These are phyloP conservation scores for Phytophthora quininea DNA, from an alignment of 352 stramenopile genomes.

Conservation along the genomic window DNA sequence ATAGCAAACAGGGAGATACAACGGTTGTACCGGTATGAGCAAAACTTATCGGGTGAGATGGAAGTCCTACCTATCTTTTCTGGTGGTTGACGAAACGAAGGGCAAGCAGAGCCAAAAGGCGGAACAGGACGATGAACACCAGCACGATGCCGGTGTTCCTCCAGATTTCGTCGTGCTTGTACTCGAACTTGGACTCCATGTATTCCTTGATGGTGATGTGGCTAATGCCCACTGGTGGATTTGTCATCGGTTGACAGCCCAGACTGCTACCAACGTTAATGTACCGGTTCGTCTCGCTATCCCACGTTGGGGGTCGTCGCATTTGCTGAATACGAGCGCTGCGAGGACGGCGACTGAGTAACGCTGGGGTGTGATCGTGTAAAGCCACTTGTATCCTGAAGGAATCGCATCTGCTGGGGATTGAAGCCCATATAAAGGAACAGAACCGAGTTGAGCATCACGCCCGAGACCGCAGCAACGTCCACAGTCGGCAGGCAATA, in stretches of 20 bases:
- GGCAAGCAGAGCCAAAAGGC: slow-evolving; percentile 47
- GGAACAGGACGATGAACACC: slow-evolving; percentile 55
- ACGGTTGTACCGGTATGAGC: neutral
- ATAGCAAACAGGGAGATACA: neutral
- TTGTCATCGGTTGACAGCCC: slow-evolving; percentile 45
- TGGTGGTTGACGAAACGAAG: slow-evolving; percentile 71
- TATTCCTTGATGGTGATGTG: slow-evolving; percentile 64
- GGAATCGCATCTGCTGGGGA: slow-evolving; percentile 53
- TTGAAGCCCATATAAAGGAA: slow-evolving; percentile 65
- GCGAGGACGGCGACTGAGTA: slow-evolving; percentile 49
- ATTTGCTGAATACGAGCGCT: slow-evolving; percentile 49
- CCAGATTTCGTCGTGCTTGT: slow-evolving; percentile 65
- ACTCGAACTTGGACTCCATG: slow-evolving; percentile 50
- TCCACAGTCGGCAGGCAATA: slow-evolving; percentile 53
- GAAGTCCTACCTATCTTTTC: slow-evolving; percentile 31
- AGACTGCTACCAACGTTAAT: slow-evolving; percentile 35
- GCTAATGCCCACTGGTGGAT: slow-evolving; percentile 34
- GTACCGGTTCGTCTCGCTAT: slow-evolving; percentile 32
- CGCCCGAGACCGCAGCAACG: slow-evolving; percentile 41
- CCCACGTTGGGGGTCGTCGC: slow-evolving; percentile 40
- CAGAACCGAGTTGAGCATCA: slow-evolving; percentile 61
- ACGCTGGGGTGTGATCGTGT: slow-evolving; percentile 40
- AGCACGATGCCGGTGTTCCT: slow-evolving; percentile 49
- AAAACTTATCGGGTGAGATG: neutral
- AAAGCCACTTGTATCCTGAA: slow-evolving; percentile 60